Conservation (phyloP, 2,329 filamentous ascomycete species). For the Diaporthe sp. region DNA sequence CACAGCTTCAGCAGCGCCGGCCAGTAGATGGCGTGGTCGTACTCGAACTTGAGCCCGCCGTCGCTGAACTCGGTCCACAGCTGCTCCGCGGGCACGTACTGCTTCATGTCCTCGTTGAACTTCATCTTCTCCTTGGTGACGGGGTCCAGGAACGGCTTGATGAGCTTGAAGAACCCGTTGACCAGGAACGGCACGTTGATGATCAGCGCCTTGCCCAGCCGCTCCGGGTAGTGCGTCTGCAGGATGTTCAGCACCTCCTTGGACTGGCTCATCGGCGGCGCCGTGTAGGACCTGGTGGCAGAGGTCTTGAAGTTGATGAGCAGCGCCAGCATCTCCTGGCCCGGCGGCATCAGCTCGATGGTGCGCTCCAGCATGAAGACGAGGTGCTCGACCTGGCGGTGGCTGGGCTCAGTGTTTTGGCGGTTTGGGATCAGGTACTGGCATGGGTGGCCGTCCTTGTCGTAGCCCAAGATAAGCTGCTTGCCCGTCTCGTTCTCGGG, state of each 20-base stretch:
- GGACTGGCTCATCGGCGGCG: constrained; percentile 80
- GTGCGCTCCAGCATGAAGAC: constrained; percentile 96
- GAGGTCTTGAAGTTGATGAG: constrained; percentile 93
- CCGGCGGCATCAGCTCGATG: constrained; percentile 87
- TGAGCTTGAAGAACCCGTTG: constrained; percentile 94
- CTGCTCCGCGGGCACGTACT: constrained; percentile 86
- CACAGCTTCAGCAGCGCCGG: constrained; percentile 83
- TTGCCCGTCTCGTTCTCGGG: constrained; percentile 98
- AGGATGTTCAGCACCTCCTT: constrained; percentile 90
- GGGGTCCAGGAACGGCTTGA: constrained; percentile 96
- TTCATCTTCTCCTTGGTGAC: constrained; percentile 94
- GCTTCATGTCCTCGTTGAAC: constrained; percentile 92
- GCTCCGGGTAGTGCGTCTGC: constrained; percentile 95
- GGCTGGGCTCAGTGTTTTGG: constrained; percentile 91
- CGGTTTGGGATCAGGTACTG: constrained; percentile 90
- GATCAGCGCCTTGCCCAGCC: constrained; percentile 89
- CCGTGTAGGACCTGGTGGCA: constrained; percentile 79
- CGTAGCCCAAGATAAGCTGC: constrained; percentile 90
- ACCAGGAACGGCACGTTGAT: constrained; percentile 92
- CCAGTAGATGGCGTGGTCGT: constrained; percentile 93
- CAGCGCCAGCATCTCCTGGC: constrained; percentile 88
- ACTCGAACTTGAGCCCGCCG: constrained; percentile 89
- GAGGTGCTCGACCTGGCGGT: constrained; percentile 91
- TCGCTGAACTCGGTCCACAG: constrained; percentile 79
- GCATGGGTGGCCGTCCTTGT: constrained; percentile 87